Conservation (phyloP, 2,329 filamentous ascomycete genomes). For the Apiospora sp. region DNA sequence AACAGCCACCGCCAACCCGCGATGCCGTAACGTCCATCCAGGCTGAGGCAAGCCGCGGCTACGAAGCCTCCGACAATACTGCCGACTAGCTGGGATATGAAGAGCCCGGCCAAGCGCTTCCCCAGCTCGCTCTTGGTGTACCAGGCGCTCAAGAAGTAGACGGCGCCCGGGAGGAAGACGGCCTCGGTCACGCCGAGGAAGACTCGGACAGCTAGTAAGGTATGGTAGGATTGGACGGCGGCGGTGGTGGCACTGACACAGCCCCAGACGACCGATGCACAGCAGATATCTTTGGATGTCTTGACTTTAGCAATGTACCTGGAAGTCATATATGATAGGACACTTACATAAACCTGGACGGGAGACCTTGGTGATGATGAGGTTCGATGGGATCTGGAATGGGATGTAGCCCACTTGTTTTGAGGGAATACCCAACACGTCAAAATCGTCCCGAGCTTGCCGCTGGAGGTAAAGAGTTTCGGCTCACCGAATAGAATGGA, state of each 20-base stretch:
- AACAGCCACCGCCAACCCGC: conserved; percentile 41
- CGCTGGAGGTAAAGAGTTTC: no score
- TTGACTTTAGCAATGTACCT: not conserved
- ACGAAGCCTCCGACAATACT: conserved; percentile 48
- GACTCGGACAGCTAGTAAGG: conserved; percentile 55
- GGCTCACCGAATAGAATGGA: conserved; percentile 40
- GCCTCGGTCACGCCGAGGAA: conserved; percentile 63
- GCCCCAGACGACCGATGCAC: conserved; percentile 58
- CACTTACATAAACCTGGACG: conserved; percentile 52
- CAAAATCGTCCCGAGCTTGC: not conserved
- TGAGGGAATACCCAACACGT: not conserved
- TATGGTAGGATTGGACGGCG: conserved; percentile 53
- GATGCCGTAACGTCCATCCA: conserved; percentile 37
- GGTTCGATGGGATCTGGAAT: conserved; percentile 48
- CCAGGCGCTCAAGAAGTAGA: conserved; percentile 49
- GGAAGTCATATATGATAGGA: not conserved
- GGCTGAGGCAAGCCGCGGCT: conserved; percentile 42
- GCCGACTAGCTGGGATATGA: conserved; percentile 41
- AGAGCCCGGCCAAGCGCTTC: conserved; percentile 44
- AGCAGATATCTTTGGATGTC: conserved; percentile 48
- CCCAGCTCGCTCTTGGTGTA: conserved; percentile 50
- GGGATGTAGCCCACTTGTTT: conserved; percentile 44
- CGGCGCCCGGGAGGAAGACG: conserved; percentile 58
- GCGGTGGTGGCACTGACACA: conserved; percentile 57
- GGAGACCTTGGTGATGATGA: conserved; percentile 43